Conservation (phyloP, 164 flowering plant species). For the Vitis vinifera region DNA sequence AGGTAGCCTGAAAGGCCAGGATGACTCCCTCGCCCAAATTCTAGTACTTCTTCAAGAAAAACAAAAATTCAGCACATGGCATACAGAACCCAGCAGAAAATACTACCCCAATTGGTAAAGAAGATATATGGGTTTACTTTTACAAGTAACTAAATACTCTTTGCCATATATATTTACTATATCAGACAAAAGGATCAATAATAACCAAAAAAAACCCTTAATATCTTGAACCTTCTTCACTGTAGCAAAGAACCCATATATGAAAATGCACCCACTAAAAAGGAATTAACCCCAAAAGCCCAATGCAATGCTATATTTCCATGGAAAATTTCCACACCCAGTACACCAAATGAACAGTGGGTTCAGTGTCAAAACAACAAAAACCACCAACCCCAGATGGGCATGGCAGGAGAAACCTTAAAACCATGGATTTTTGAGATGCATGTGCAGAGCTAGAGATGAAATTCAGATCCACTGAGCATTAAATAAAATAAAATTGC, state of each 20-base stretch:
- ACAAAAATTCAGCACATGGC: not conserved
- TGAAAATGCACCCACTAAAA: not conserved
- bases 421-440: constrained; percentile 26
- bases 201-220: not conserved
- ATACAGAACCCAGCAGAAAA: not conserved
- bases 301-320: not conserved
- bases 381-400: constrained; percentile 11
- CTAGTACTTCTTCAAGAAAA: not conserved
- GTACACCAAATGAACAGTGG: constrained; percentile 5
- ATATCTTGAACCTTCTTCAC: constrained; percentile 11
- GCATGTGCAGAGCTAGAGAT: constrained; percentile 11
- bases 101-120: not conserved
- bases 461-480: constrained; percentile 31
- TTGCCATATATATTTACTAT: not conserved
- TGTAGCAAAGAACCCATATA: constrained; percentile 11
- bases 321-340: not conserved
- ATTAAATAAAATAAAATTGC: constrained; percentile 13
- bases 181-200: constrained; percentile 5
- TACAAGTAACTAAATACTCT: not conserved
- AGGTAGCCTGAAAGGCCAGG: not conserved
- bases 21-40: too few species aligned
- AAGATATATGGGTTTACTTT: not conserved
- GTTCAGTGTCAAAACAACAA: not conserved
- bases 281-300: not conserved
- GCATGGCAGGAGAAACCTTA: constrained; percentile 16